Conservation (phyloP, 2,329 filamentous ascomycete species). For the Fusarium ramigenum region DNA sequence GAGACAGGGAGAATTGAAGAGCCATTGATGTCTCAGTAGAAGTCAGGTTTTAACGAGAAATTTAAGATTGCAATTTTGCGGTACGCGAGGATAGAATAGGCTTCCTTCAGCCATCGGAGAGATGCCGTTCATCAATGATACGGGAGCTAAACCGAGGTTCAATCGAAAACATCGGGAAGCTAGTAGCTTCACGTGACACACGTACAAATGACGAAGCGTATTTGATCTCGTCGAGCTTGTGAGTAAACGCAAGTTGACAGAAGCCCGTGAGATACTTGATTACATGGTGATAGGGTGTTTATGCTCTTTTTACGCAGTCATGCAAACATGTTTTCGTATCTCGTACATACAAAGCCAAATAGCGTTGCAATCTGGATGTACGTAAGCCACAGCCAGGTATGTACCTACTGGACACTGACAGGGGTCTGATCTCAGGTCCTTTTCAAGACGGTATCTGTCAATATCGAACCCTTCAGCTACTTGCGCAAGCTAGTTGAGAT, state of each 20-base stretch:
- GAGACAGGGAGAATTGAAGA: conserved; percentile 11
- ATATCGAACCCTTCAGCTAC: neutral
- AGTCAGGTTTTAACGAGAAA: too few relatives aligned
- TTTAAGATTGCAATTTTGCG: neutral
- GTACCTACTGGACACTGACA: too few relatives aligned
- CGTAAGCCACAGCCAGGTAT: neutral
- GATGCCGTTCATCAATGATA: neutral
- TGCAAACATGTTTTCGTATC: neutral
- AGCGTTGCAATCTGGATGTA: neutral
- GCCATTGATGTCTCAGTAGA: neutral
- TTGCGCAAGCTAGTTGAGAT: too few relatives aligned
- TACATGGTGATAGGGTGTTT: too few relatives aligned
- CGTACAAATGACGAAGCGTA: neutral
- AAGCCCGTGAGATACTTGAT: too few relatives aligned
- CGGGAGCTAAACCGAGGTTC: neutral
- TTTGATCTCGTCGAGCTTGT: neutral
- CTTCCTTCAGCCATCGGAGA: neutral
- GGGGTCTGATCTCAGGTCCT: neutral
- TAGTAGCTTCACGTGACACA: neutral
- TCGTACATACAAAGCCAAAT: neutral
- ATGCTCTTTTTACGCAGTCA: neutral
- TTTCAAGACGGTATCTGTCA: neutral
- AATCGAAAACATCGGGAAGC: neutral
- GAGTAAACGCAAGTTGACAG: neutral
- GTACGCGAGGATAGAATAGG: neutral